Conservation (phyloP, 441 rosid genomes). For the Melastoma candidum region DNA sequence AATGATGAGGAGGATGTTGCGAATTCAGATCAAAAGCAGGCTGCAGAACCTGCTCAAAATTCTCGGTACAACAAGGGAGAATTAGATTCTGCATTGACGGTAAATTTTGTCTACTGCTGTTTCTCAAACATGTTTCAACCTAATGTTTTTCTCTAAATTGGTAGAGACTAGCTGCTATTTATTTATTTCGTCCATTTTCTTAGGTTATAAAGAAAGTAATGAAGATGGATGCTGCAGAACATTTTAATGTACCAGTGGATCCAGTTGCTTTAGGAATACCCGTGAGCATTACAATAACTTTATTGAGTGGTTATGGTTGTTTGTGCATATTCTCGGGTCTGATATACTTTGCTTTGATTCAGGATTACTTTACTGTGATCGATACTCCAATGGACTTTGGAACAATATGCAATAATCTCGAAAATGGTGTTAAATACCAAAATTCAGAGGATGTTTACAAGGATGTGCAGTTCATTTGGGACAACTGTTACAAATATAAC, state of each 20-base stretch:
- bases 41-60: constrained; percentile 26
- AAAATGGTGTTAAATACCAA: constrained; percentile 55
- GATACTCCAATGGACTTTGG: constrained; percentile 99
- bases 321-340: background rate
- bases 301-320: constrained; percentile 1
- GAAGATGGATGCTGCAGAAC: constrained; percentile 99
- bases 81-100: constrained; percentile 56
- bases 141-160: background rate
- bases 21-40: constrained; percentile 31
- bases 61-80: constrained; percentile 52
- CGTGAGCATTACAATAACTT: constrained; percentile 33
- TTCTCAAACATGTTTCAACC: background rate
- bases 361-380: constrained; percentile 93
- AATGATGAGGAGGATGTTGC: constrained; percentile 23
- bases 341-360: constrained; percentile 10
- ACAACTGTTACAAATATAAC: constrained; percentile 84
- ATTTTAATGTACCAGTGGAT: constrained; percentile 82
- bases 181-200: background rate
- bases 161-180: background rate
- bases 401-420: constrained; percentile 76
- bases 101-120: constrained; percentile 16
- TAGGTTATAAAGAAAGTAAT: constrained; percentile 87
- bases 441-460: constrained; percentile 82
- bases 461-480: constrained; percentile 88
- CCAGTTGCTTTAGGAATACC: constrained; percentile 98